Evolutionary conservation across 108 stramenopile genomes (phyloP).

Genomic region (Skeletonema grethae): DNA sequence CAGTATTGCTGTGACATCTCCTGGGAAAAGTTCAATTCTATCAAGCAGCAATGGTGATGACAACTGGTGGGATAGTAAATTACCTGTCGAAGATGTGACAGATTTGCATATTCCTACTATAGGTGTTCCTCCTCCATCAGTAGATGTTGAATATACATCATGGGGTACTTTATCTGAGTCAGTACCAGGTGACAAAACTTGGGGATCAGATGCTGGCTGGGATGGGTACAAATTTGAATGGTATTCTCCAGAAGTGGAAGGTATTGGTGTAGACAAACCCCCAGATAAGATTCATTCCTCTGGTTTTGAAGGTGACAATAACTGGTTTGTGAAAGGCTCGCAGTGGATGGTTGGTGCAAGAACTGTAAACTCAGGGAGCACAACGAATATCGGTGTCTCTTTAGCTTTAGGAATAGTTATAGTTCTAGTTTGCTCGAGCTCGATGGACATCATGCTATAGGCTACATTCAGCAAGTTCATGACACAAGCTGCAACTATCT

Average conservation of each 20-base stretch:
- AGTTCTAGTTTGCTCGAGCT: no score
- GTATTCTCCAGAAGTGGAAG: neutral
- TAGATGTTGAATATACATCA: neutral
- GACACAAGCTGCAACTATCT: no score
- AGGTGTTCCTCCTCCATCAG: neutral
- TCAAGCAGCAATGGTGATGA: neutral
- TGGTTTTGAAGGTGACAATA: neutral
- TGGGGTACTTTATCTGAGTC: neutral
- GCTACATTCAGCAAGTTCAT: no score
- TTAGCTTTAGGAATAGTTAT: neutral
- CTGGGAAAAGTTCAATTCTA: neutral
- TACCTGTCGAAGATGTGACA: neutral
- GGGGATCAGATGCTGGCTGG: neutral
- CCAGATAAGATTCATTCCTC: neutral
- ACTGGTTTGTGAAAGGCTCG: neutral
- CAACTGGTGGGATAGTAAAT: neutral
- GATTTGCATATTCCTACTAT: neutral
- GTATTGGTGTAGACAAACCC: neutral
- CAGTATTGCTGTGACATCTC: neutral
- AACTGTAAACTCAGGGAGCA: neutral
- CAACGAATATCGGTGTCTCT: neutral
- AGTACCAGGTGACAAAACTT: neutral
- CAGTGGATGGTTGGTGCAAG: neutral
- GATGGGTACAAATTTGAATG: neutral
- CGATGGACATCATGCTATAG: no score